Evolutionary conservation across 495 filamentous ascomycete species (phyloP), one percentile per base, ranked within the genome.

Genomic region (Xylaria sp.): DNA sequence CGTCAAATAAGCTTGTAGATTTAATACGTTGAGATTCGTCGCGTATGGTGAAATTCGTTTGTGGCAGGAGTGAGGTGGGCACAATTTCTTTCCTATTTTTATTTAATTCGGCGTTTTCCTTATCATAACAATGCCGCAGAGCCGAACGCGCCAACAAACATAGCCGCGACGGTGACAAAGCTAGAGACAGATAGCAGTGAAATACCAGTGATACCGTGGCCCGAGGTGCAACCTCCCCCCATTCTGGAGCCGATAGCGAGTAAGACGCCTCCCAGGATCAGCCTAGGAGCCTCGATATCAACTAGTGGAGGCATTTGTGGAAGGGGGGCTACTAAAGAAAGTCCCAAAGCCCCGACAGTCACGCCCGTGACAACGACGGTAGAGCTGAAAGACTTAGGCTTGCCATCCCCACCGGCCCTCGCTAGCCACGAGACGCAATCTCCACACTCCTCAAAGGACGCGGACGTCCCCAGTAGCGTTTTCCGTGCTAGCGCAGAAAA

Each of bases 171-270:
- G 1, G 83, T 86, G 19, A 90, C 66, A 65, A 88, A 77, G 75
- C 88, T 89, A 2, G 83, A 80, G 24, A 84, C 74, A 0, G 85
- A 85, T 7, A 89, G 71, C 72, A 84, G 73, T 37, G 83, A 81
- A 58, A 89, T 81, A 5, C 87, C 87, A 37, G 82, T 87, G 69
- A 90, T 88, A 1, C 88, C 88, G 72, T 90, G 88, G 0, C 88
- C 88, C 29, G 85, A 88, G 0, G 88, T 89, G 69, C 88, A 90
- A 2, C 88, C 88, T 5, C 88, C 87, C 0, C 82, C 87, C 55
- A 89, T 79, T 62, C 87, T 77, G 35, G 86, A 80, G 19, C 88
- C 88, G 29, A 89, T 55, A 1, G 85, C 77, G 76, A 90, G 81
- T 61, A 87, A 68, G 26, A 83, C 78, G 21, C 87, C 87, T 21